Percentiles rank a stretch among this genome's conserved stretches.
phyloP scores from a whole-genome alignment of 2,329 filamentous ascomycete genomes.

The Aspergillus proliferans region DNA sequence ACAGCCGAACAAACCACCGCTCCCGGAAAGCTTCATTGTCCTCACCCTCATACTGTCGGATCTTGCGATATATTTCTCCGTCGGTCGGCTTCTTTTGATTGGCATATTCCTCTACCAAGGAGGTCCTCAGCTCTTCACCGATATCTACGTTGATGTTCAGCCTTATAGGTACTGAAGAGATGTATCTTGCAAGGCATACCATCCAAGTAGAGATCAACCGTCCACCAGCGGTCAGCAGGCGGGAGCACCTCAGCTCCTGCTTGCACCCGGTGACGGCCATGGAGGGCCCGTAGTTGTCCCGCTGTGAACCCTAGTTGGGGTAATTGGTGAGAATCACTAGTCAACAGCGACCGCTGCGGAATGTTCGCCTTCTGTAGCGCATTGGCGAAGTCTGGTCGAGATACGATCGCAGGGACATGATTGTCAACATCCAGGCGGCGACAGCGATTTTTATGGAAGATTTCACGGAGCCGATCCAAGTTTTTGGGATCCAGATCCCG shows the following conservation, averaged over 20 bases:
- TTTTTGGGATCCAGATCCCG: no score
- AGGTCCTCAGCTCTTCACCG: constrained; percentile 3
- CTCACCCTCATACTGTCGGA: no score
- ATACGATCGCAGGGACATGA: no score
- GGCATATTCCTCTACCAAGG: constrained; percentile 9
- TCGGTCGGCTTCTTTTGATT: constrained; percentile 4
- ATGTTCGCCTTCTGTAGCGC: no score
- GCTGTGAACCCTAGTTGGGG: background rate
- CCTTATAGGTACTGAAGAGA: background rate
- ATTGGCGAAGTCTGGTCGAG: no score
- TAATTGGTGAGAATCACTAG: no score
- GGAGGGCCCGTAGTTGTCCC: constrained; percentile 6
- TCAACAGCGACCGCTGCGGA: no score
- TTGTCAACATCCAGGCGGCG: no score
- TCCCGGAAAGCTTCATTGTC: background rate
- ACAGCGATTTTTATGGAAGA: no score
- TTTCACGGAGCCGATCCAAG: no score
- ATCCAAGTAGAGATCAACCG: constrained; percentile 24
- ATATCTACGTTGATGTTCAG: constrained; percentile 6
- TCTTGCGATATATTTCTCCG: no score
- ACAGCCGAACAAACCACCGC: constrained; percentile 7
- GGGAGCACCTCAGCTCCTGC: constrained; percentile 14
- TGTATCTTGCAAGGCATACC: constrained; percentile 9
- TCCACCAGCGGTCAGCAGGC: constrained; percentile 20
- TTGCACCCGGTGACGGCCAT: constrained; percentile 17